Evolutionary conservation across 1,284 basidiomycete species (phyloP).

Genomic region (Naganishia liquefaciens): DNA sequence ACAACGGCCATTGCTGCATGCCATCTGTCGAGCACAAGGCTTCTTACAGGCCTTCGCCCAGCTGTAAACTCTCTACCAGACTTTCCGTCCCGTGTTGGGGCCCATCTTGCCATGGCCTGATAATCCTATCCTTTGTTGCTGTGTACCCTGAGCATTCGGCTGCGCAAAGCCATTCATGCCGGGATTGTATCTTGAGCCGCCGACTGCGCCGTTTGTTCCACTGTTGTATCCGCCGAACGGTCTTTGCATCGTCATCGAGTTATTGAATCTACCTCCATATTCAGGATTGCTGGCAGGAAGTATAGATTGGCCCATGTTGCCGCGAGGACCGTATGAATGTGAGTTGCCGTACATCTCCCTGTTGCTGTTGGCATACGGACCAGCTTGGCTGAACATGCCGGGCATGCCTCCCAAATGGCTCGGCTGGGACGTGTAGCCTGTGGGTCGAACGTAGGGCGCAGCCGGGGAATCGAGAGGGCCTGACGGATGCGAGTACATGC

Average conservation of each 20-base stretch:
- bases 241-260: conserved; percentile 16
- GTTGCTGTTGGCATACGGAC: conserved; percentile 3
- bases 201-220: neutral
- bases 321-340: conserved; percentile 9
- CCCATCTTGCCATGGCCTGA: conserved; percentile 20
- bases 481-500: conserved; percentile 33
- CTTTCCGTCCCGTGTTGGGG: conserved; percentile 10
- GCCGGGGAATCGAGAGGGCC: conserved; percentile 30
- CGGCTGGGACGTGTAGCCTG: conserved; percentile 10
- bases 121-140: conserved; percentile 21
- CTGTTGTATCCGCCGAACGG: conserved; percentile 24
- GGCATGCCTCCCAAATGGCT: conserved; percentile 22
- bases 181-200: conserved; percentile 19
- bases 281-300: conserved; percentile 6
- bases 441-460: conserved; percentile 28
- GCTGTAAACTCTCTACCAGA: conserved; percentile 11
- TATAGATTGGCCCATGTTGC: conserved; percentile 21
- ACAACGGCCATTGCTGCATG: no score
- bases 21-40: neutral
- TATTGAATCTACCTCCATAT: conserved; percentile 20
- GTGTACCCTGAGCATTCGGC: conserved; percentile 5
- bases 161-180: conserved; percentile 21
- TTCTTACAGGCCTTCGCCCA: neutral
- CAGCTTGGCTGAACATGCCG: conserved; percentile 12
- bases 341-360: conserved; percentile 22